A percentile compares a stretch with the other conserved stretches of the same genome.
These are phyloP conservation scores for Nemania abortiva DNA, from an alignment of 2,329 filamentous ascomycete species.

Conservation along the genomic window DNA sequence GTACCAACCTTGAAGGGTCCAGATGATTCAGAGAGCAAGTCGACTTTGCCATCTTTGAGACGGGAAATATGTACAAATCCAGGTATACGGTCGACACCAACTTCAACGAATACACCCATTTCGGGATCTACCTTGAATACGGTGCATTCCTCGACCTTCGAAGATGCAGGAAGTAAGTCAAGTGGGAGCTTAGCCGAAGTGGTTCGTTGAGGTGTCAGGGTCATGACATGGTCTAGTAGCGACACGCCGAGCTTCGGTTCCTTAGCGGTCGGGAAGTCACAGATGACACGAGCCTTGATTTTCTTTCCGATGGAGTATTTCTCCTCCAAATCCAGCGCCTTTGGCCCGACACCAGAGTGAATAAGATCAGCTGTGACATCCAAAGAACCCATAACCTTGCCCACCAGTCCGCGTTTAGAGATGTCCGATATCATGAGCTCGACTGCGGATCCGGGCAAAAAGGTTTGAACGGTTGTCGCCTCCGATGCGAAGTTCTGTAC, in stretches of 20 bases:
- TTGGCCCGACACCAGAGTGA: conserved; percentile 82
- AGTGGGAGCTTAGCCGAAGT: conserved; percentile 62
- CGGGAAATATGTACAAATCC: conserved; percentile 96
- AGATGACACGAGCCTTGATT: conserved; percentile 87
- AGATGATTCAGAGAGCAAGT: conserved; percentile 79
- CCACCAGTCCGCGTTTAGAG: conserved; percentile 78
- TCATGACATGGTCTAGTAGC: conserved; percentile 83
- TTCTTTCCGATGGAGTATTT: conserved; percentile 88
- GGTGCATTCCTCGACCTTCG: conserved; percentile 80
- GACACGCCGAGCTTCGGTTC: conserved; percentile 89
- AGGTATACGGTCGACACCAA: conserved; percentile 75
- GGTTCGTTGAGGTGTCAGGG: conserved; percentile 65
- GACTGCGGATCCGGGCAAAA: conserved; percentile 90
- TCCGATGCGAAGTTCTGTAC: conserved; percentile 74
- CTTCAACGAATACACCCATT: conserved; percentile 83
- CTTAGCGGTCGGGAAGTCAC: conserved; percentile 83
- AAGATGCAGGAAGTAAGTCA: conserved; percentile 75
- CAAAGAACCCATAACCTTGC: conserved; percentile 92
- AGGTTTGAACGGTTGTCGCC: conserved; percentile 88
- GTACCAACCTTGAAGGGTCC: conserved; percentile 84
- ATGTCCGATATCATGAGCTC: conserved; percentile 86
- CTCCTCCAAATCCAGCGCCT: conserved; percentile 76
- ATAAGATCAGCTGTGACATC: conserved; percentile 92
- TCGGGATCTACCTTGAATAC: conserved; percentile 83
- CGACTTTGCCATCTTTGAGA: conserved; percentile 89